Percentiles rank a stretch among this genome's conserved stretches.
These are phyloP conservation scores for Striga hermonthica DNA, from an alignment of 305 asterid genomes.

Conservation along the genomic window DNA sequence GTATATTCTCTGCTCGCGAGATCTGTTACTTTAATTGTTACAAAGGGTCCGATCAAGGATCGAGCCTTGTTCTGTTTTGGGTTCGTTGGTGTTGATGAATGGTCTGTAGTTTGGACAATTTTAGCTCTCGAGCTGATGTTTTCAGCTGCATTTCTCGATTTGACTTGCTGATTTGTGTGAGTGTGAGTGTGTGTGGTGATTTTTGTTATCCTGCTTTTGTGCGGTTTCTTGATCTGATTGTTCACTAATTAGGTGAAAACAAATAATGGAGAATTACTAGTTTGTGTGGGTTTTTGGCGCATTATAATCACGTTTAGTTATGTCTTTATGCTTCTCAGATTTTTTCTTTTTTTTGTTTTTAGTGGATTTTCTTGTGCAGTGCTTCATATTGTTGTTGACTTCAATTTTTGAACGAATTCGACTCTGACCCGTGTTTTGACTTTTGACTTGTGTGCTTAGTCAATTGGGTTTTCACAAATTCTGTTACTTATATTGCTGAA, in stretches of 20 bases:
- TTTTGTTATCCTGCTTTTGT: constrained; percentile 13
- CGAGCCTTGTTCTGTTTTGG: constrained; percentile 11
- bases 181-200: constrained; percentile 23
- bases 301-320: constrained; percentile 13
- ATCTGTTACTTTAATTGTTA: constrained; percentile 1
- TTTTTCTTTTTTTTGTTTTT: constrained; percentile 10
- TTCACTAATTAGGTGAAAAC: constrained; percentile 14
- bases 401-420: background rate
- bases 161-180: constrained; percentile 29
- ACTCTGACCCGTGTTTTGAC: constrained; percentile 5
- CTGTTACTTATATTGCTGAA: constrained; percentile 24
- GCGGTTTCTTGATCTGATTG: constrained; percentile 41
- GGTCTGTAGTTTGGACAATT: constrained; percentile 20
- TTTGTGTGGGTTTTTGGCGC: constrained; percentile 21
- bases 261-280: constrained; percentile 24
- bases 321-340: background rate
- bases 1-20: constrained; percentile 36
- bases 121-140: constrained; percentile 23
- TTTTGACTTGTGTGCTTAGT: constrained; percentile 17
- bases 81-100: background rate
- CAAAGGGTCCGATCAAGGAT: constrained; percentile 42
- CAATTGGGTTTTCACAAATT: constrained; percentile 14
- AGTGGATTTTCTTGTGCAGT: constrained; percentile 23
- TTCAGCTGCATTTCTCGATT: constrained; percentile 35
- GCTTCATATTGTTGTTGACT: constrained; percentile 12